Conservation (phyloP, 257 asterid species). For the Solanum sparsipilum region DNA sequence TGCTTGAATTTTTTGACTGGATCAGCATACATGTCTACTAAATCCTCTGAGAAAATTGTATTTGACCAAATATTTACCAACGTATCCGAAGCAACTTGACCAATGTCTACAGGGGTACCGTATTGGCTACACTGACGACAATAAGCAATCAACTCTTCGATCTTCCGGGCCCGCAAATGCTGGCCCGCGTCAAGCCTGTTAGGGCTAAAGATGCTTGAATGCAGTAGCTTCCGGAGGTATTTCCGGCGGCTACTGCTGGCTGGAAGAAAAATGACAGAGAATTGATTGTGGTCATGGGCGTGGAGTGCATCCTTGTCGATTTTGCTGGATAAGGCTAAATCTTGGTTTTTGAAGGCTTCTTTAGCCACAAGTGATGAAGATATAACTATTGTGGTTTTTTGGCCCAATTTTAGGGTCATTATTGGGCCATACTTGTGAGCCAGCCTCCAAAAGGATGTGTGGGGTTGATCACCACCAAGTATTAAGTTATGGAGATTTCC, state of each 20-base stretch:
- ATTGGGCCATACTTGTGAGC: conserved; percentile 59
- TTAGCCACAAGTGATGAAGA: conserved; percentile 56
- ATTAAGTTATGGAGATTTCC: conserved; percentile 47
- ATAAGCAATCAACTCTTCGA: conserved; percentile 46
- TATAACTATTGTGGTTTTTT: conserved; percentile 42
- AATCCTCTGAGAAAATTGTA: conserved; percentile 41
- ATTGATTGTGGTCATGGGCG: conserved; percentile 46
- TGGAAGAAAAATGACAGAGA: conserved; percentile 68
- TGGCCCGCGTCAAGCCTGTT: conserved; percentile 52
- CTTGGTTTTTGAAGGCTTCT: conserved; percentile 58
- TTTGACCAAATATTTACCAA: conserved; percentile 39
- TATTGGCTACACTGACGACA: conserved; percentile 29
- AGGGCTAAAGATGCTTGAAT: conserved; percentile 41
- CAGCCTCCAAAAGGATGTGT: conserved; percentile 43
- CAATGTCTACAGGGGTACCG: conserved; percentile 40
- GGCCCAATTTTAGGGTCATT: conserved; percentile 53
- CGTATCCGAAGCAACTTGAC: conserved; percentile 46
- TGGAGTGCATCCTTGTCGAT: conserved; percentile 38
- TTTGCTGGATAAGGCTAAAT: conserved; percentile 46
- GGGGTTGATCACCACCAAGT: conserved; percentile 56
- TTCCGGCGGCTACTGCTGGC: conserved; percentile 43
- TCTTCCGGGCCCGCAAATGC: conserved; percentile 29
- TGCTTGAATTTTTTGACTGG: conserved; percentile 37
- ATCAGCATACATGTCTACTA: conserved; percentile 42
- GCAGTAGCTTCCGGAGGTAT: conserved; percentile 47